Base-by-base conservation (phyloP, 208 protist species). In the Tritrichomonas foetus region DNA sequence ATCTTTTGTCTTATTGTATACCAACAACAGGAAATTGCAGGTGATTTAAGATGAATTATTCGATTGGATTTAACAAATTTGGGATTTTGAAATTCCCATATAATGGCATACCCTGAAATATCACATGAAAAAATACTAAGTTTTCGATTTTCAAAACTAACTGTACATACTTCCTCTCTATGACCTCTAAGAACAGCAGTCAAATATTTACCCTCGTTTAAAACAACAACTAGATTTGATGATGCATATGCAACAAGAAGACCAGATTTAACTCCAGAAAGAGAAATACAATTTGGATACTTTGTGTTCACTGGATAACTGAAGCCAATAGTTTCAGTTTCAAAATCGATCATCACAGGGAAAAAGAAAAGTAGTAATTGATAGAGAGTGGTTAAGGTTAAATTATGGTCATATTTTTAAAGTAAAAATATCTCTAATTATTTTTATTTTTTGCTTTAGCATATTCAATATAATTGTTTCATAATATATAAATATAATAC, bases 71-170 rank as follows among this genome's bases (percentile, higher is more conserved):
- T 8, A 33, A 33, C 47, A 47, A 36, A 75, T 47, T 82, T 82
- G 20, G 55, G 20, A 3, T 82, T 41, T 20, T 82, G 74, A 82
- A 50, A 82, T 8, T 82, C 41, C 74, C 74, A 82, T 20, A 82
- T 50, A 5, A 53, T 50, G 25, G 41, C 47, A 50, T 47, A 50
- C 41, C 41, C 33, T 22, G 47, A 33, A 3, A 82, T 30, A 82
- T 82, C 74, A 53, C 74, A 82, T 9, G 74, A 82, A 82, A 82
- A 50, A 33, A 82, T 82, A 30, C 50, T 33, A 53, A 41, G 74
- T 82, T 50, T 20, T 50, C 41, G 1, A 22, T 47, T 25, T 53
- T 82, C 74, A 53, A 82, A 82, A 33, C 41, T 41, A 53, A 82
- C n/a, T 33, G 74, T 82, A 20, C 74, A 82, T 53, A 82, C 74